phyloP scores from a whole-genome alignment of 2,329 filamentous ascomycete genomes.

The Didymella keratinophila region DNA sequence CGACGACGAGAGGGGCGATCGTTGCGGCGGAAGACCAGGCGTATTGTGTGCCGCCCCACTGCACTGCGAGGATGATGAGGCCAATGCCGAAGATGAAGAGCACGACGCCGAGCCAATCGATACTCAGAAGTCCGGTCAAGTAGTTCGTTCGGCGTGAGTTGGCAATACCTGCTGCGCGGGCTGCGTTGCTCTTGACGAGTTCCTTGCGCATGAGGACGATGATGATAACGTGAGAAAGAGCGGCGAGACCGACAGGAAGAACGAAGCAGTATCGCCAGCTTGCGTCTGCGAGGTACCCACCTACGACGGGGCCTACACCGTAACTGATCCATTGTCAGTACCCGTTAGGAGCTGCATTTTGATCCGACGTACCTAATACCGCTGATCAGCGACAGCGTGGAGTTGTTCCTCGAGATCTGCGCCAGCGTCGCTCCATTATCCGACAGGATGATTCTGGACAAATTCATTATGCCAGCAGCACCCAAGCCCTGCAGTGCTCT shows the following conservation, averaged over 20 bases:
- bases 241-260: constrained; percentile 51
- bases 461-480: constrained; percentile 67
- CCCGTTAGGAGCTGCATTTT: too few relatives aligned
- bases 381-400: constrained; percentile 68
- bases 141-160: constrained; percentile 46
- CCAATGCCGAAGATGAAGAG: constrained; percentile 48
- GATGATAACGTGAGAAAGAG: constrained; percentile 61
- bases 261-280: constrained; percentile 74
- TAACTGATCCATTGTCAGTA: constrained; percentile 52
- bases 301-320: constrained; percentile 67
- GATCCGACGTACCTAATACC: constrained; percentile 55
- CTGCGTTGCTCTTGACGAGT: constrained; percentile 61
- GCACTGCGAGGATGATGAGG: constrained; percentile 48
- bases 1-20: constrained; percentile 63
- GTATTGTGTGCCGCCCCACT: constrained; percentile 67
- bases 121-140: constrained; percentile 54
- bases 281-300: constrained; percentile 63
- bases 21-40: constrained; percentile 64
- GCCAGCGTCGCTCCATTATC: constrained; percentile 69
- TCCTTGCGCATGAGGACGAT: constrained; percentile 66
- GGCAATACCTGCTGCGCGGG: constrained; percentile 36
- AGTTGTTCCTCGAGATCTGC: constrained; percentile 75
- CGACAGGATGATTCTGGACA: constrained; percentile 69
- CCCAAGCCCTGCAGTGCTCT: constrained; percentile 69
- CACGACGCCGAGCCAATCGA: constrained; percentile 47